A percentile compares a stretch with the other conserved stretches of the same genome.
phyloP scores from a whole-genome alignment of 768 basidiomycete species.

The Pseudohyphozyma bogoriensis region DNA sequence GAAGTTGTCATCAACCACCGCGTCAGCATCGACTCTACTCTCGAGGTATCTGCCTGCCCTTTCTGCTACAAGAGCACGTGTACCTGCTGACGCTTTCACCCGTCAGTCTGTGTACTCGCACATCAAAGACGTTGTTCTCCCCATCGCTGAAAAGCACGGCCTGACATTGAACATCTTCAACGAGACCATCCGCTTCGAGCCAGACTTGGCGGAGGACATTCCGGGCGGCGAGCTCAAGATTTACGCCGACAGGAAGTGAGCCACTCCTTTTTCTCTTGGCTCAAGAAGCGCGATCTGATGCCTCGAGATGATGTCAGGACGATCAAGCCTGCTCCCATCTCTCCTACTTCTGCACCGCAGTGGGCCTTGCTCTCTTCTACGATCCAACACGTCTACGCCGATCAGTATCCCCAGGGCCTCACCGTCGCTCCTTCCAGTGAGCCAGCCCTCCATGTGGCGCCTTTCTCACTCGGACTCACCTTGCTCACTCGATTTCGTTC shows the following conservation, averaged over 20 bases:
- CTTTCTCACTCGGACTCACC: too few species aligned
- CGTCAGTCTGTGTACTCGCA: constrained; percentile 4
- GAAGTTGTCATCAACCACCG: constrained; percentile 10
- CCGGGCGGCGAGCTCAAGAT: constrained; percentile 30
- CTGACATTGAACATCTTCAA: background rate
- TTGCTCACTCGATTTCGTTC: background rate
- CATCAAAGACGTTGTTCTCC: background rate
- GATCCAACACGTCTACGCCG: constrained; percentile 34
- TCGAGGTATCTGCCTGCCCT: background rate
- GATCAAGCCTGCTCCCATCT: constrained; percentile 6
- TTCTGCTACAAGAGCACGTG: background rate
- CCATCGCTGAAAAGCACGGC: background rate
- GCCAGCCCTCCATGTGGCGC: too few species aligned
- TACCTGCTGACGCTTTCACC: too few species aligned
- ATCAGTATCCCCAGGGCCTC: constrained; percentile 26
- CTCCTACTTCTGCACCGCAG: background rate
- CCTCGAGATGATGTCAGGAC: too few species aligned
- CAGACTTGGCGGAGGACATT: constrained; percentile 35
- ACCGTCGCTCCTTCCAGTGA: constrained; percentile 37
- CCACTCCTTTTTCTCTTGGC: background rate
- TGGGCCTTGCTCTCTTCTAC: constrained; percentile 35
- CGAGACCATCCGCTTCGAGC: background rate
- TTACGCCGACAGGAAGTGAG: constrained; percentile 12
- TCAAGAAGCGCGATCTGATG: too few species aligned
- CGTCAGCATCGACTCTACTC: background rate